Percentiles rank a stretch among this genome's conserved stretches.
Evolutionary conservation across 2,329 filamentous ascomycete species (phyloP).

Genomic region (Paramyrothecium roridum): DNA sequence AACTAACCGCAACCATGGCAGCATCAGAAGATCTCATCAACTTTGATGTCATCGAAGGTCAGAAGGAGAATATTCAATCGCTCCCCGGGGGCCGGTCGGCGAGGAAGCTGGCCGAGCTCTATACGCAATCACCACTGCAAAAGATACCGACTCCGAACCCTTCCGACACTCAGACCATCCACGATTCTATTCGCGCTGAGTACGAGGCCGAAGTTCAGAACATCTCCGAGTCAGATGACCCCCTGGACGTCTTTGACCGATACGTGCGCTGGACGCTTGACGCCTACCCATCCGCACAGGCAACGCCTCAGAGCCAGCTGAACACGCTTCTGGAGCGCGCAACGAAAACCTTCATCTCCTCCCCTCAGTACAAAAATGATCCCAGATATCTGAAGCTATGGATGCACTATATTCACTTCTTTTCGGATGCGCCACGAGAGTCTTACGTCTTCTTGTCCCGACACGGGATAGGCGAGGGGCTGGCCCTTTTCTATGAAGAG

Average conservation of each 20-base stretch:
- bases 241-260: slow-evolving; percentile 90
- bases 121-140: slow-evolving; percentile 63
- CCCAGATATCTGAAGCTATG: slow-evolving; percentile 90
- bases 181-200: slow-evolving; percentile 75
- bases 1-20: slow-evolving; percentile 39
- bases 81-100: slow-evolving; percentile 85
- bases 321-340: slow-evolving; percentile 86
- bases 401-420: slow-evolving; percentile 90
- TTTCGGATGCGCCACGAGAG: slow-evolving; percentile 89
- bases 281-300: slow-evolving; percentile 90
- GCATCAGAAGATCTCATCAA: slow-evolving; percentile 54
- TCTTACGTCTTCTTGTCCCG: slow-evolving; percentile 88
- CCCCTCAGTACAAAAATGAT: slow-evolving; percentile 89
- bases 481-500: slow-evolving; percentile 95
- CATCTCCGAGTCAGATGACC: slow-evolving; percentile 87
- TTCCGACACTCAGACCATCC: slow-evolving; percentile 69
- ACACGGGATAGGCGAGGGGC: slow-evolving; percentile 78
- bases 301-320: slow-evolving; percentile 86
- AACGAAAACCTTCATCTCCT: slow-evolving; percentile 84
- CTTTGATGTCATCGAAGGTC: slow-evolving; percentile 92
- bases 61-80: slow-evolving; percentile 97
- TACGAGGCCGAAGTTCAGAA: slow-evolving; percentile 80
- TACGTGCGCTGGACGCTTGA: slow-evolving; percentile 97
- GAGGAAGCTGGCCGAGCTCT: slow-evolving; percentile 79
- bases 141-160: slow-evolving; percentile 62